A percentile compares a stretch with the other conserved stretches of the same genome.
Conservation (phyloP, 257 asterid genomes). For the Asclepias syriaca region DNA sequence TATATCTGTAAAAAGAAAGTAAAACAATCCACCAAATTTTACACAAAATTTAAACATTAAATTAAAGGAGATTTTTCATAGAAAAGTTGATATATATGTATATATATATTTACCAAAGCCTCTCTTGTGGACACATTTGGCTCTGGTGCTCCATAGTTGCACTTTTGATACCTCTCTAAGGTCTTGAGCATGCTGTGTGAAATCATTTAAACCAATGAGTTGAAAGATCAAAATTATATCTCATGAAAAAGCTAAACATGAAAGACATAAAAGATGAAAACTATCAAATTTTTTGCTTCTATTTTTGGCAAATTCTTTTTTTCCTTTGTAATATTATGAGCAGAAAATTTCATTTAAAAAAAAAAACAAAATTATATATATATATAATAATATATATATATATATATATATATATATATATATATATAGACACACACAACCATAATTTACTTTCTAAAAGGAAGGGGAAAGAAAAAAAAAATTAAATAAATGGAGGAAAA, state of each 20-base stretch:
- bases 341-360: not conserved
- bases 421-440: no score
- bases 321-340: no score
- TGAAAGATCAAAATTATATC: not conserved
- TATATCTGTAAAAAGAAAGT: not conserved
- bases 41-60: not conserved
- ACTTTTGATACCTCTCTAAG: slow-evolving; percentile 92
- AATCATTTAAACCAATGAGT: slow-evolving; percentile 21
- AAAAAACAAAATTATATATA: no score
- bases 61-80: not conserved
- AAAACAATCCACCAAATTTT: not conserved
- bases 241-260: not conserved
- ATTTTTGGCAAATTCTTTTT: not conserved
- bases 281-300: not conserved
- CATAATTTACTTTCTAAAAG: not conserved
- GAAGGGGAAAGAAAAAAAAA: not conserved
- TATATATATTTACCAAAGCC: slow-evolving; percentile 59
- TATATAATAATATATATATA: no score
- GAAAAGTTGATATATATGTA: not conserved
- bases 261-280: not conserved
- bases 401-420: no score
- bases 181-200: slow-evolving; percentile 89
- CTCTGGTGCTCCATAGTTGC: slow-evolving; percentile 99
- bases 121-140: slow-evolving; percentile 77
- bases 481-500: not conserved